Base-by-base conservation (phyloP, 2,329 filamentous ascomycete genomes). In the Aspergillus niger region DNA sequence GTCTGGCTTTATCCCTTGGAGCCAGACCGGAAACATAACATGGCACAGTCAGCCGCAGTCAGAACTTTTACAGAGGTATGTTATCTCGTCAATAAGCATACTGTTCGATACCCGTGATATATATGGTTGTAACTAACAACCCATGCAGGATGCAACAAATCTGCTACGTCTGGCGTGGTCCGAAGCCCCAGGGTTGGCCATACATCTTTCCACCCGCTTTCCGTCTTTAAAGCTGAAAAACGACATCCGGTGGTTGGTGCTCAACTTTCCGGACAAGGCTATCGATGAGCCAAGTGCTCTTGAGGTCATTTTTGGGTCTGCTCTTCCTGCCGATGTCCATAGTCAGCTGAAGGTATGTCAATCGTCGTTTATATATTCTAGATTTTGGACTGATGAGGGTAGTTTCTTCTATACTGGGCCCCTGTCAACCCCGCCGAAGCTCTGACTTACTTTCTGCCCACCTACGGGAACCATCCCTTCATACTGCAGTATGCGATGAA, bases 401-500 rank as follows among this genome's bases (percentile, higher is more conserved):
- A 92, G 87, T 97, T 96, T 75, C 81, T 99, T 15, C 81, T 99
- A 1, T 97, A 91, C 79, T 99, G 95, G 95, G 86, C 90, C 22
- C 88, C 95, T 0, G 89, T 97, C 32, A 97, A 97, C 71, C 95
- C 95, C 0, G 90, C 97, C 63, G 95, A 93, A 8, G 93, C 96
- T 0, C 89, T 96, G 6, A 97, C 92, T 0, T 92, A 96, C 77
- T 98, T 99, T 80, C 76, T 97, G 67, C 96, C 96, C 0, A 88
- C 89, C 1, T 99, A 96, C 75, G 88, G 89, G 43, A 94, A 97
- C 70, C 90, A 99, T 71, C 91, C 96, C 0, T 96, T 93, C 77
- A 84, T 99, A 56, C 86, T 98, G 41, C 96, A 99, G 75, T 99
- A 98, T 75, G 95, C 95, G 1, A 96, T 99, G 89, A 87, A 93